These are phyloP conservation scores for Auriscalpium vulgare DNA, from an alignment of 768 basidiomycete species.

Conservation along the genomic window DNA sequence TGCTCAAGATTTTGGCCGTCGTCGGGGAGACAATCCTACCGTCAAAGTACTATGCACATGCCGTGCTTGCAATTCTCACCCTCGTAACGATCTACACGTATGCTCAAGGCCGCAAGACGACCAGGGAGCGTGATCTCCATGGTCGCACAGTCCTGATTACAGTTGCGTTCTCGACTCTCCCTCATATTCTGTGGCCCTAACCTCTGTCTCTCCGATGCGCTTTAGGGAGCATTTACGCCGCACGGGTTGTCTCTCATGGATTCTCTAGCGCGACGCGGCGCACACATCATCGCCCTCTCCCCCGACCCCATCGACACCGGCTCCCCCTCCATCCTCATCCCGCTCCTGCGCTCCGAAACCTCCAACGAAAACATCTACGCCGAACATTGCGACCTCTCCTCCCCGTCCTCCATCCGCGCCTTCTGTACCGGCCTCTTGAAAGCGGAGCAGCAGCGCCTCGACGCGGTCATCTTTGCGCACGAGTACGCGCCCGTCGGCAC, in stretches of 20 bases:
- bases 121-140: conserved; percentile 69
- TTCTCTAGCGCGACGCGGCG: conserved; percentile 62
- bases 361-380: conserved; percentile 74
- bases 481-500: conserved; percentile 64
- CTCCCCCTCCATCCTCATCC: conserved; percentile 50
- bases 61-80: conserved; percentile 32
- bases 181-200: neutral
- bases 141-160: conserved; percentile 64
- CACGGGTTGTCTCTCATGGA: conserved; percentile 62
- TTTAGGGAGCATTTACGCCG: conserved; percentile 69
- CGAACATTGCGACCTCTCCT: conserved; percentile 67
- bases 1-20: conserved; percentile 39
- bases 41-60: conserved; percentile 49
- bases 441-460: conserved; percentile 59
- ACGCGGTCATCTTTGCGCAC: conserved; percentile 72
- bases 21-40: conserved; percentile 40
- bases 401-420: conserved; percentile 54
- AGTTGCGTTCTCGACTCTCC: conserved; percentile 30
- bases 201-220: neutral
- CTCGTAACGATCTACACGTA: conserved; percentile 48
- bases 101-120: conserved; percentile 63
- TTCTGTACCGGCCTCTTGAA: conserved; percentile 67
- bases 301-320: conserved; percentile 47
- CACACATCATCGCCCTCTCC: conserved; percentile 71
- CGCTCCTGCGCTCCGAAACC: conserved; percentile 58